phyloP scores from a whole-genome alignment of 2,329 filamentous ascomycete genomes.

The Sclerotinia sclerotiorum region DNA sequence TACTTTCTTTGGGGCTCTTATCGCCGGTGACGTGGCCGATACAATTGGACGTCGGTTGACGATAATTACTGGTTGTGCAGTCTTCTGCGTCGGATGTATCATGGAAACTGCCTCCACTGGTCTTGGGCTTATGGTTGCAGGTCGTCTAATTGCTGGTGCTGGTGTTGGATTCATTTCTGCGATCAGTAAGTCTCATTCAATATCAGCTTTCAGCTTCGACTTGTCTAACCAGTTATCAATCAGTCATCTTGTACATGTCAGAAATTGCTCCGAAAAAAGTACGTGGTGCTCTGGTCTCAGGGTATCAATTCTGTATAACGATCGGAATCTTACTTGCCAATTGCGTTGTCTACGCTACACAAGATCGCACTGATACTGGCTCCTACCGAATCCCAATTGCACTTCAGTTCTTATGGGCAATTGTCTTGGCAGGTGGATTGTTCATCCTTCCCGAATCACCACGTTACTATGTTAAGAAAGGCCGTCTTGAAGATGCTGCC shows the following conservation, averaged over 20 bases:
- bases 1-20: slow-evolving; percentile 78
- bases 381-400: slow-evolving; percentile 80
- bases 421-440: slow-evolving; percentile 71
- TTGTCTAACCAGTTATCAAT: slow-evolving; percentile 55
- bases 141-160: slow-evolving; percentile 72
- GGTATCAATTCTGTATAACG: slow-evolving; percentile 82
- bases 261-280: slow-evolving; percentile 64
- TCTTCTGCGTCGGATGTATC: slow-evolving; percentile 66
- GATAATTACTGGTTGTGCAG: slow-evolving; percentile 59
- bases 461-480: slow-evolving; percentile 81
- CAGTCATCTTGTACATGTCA: slow-evolving; percentile 74
- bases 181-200: slow-evolving; percentile 46
- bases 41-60: slow-evolving; percentile 70
- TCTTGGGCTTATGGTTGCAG: slow-evolving; percentile 48
- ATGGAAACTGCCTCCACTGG: slow-evolving; percentile 64
- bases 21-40: slow-evolving; percentile 76
- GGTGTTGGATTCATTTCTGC: slow-evolving; percentile 81
- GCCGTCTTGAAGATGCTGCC: slow-evolving; percentile 64
- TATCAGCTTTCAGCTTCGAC: slow-evolving; percentile 56
- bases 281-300: slow-evolving; percentile 73
- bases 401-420: slow-evolving; percentile 77
- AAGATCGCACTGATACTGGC: slow-evolving; percentile 59
- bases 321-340: slow-evolving; percentile 75
- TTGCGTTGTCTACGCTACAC: slow-evolving; percentile 70
- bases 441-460: slow-evolving; percentile 81